Base-by-base conservation (phyloP, 495 filamentous ascomycete species). In the Hypoxylon rickii region DNA sequence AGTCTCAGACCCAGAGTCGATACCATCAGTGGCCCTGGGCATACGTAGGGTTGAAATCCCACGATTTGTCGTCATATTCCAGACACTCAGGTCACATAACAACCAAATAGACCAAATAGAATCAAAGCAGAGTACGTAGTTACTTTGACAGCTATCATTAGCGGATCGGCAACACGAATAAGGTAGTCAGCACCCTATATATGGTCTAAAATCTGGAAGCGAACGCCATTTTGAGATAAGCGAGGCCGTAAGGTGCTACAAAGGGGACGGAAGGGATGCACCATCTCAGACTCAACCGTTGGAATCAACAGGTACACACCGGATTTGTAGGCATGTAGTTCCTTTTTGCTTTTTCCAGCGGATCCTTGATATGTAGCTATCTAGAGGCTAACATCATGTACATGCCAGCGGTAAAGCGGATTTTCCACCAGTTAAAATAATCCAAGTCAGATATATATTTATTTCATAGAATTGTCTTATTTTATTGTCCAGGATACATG, bases 161-260 rank as follows among this genome's bases (percentile, higher is more conserved):
- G 24, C 24, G 24, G 24, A 29, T 29, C 24, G 24, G 10, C 24
- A 29, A 4, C 24, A 29, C 24, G 24, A 10, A 10, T 29, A 29
- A 29, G 24, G 10, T 29, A 29, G 24, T 29, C 24, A 29, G 24
- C 24, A 29, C 24, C 24, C 24, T 29, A 29, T 29, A 10, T 29
- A 29, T 29, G 24, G 36, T 10, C 31, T 11, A 13, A n/a, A 37
- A 44, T 32, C 22, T 59, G 45, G 41, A 55, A 55, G 19, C 50
- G 54, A 60, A 33, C 61, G 50, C 55, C 55, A 47, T 20, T n/a
- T 19, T 40, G 2, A 64, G 61, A 64, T 64, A 64, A 60, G 55
- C 55, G 61, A 60, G 37, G 55, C 10, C 20, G 34, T 34, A 22
- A 32, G 31, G 11, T 1, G 12, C 13, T 26, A 26, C 15, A 39